Conservation (phyloP, 768 basidiomycete genomes). For the Agaricus sinodeliciosus region DNA sequence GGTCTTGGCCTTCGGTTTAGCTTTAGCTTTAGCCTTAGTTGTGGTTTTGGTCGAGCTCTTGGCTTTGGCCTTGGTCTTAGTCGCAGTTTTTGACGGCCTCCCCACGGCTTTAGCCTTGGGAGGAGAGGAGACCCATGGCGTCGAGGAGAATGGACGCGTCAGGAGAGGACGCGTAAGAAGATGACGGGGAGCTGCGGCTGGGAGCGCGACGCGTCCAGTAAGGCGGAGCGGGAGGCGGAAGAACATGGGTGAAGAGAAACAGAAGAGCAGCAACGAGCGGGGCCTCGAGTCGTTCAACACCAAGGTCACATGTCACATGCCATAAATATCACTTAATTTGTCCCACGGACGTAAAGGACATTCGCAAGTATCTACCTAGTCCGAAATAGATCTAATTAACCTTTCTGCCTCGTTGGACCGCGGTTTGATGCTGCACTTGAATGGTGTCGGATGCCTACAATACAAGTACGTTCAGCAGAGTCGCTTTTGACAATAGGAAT, state of each 20-base stretch:
- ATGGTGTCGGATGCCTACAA: conserved; percentile 18
- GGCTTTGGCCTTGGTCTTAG: background rate
- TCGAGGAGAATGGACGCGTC: conserved; percentile 1
- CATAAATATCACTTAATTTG: background rate
- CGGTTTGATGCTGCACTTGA: conserved; percentile 21
- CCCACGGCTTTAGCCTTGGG: background rate
- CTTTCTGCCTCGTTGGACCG: conserved; percentile 18
- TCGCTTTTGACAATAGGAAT: background rate
- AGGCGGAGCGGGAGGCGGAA: background rate
- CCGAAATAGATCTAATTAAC: conserved; percentile 7
- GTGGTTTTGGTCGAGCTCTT: background rate
- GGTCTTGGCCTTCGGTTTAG: background rate
- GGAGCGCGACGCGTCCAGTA: background rate
- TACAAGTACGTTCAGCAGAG: too few species aligned
- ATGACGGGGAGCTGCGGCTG: background rate
- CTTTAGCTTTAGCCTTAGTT: background rate
- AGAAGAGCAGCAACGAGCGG: background rate
- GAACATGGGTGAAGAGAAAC: background rate
- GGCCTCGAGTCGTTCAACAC: background rate
- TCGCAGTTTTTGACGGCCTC: background rate
- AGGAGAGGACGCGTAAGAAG: background rate
- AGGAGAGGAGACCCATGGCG: background rate
- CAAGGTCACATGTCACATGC: background rate
- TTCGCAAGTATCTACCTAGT: background rate
- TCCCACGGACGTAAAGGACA: background rate